Percentiles rank a stretch among this genome's conserved stretches.
Evolutionary conservation across 2,329 filamentous ascomycete genomes (phyloP).

Genomic region (Magnaporthiopsis poae): DNA sequence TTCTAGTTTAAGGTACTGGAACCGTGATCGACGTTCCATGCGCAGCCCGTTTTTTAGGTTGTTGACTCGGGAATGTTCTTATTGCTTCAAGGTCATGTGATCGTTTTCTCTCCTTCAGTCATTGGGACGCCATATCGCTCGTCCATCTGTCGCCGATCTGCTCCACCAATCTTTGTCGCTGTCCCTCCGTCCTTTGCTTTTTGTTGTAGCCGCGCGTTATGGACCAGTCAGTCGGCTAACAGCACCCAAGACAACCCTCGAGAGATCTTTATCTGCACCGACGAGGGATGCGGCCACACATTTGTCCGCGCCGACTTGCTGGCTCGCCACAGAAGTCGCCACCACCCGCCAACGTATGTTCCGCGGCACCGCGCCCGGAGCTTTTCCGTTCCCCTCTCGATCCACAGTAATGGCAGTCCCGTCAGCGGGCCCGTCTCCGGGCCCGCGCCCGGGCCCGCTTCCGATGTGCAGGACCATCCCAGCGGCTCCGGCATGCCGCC

Average conservation of each 20-base stretch:
- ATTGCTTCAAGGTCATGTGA: not conserved
- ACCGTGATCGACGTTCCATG: not conserved
- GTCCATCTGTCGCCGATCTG: not conserved
- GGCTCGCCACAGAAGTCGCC: constrained; percentile 56
- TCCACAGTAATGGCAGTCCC: not conserved
- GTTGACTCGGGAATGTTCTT: not conserved
- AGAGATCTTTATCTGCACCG: constrained; percentile 69
- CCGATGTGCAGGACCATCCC: not conserved
- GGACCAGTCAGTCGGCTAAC: not conserved
- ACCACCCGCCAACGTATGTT: constrained; percentile 48
- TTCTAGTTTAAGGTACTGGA: not conserved
- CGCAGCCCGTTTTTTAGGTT: not conserved
- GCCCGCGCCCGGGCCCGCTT: too few species aligned
- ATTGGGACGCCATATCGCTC: not conserved
- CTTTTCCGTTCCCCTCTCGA: constrained; percentile 20
- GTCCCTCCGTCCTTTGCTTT: not conserved
- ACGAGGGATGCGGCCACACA: constrained; percentile 61
- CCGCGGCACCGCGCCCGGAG: constrained; percentile 41
- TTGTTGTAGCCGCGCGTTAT: not conserved
- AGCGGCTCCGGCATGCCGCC: not conserved
- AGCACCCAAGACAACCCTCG: constrained; percentile 57
- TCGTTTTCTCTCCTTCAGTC: not conserved
- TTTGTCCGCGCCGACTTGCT: constrained; percentile 74
- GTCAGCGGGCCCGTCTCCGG: too few species aligned
- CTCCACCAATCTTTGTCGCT: too few species aligned